Conservation (phyloP, 1,284 basidiomycete genomes). For the Xerocomus alliaceus region DNA sequence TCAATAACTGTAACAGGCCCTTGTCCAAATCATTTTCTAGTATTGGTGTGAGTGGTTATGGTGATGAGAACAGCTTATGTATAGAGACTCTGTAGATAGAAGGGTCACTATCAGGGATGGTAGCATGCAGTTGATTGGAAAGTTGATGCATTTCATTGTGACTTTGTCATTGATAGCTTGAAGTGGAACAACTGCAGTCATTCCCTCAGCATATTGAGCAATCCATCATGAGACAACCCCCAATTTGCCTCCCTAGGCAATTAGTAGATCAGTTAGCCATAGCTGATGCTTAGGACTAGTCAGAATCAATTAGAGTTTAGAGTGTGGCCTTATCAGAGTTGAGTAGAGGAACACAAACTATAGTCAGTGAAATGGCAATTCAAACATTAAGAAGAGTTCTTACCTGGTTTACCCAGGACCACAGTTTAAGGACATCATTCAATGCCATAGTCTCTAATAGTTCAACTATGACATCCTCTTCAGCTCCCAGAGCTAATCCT, state of each 20-base stretch:
- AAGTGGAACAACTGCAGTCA: neutral
- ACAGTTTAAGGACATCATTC: constrained; percentile 74
- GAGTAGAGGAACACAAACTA: neutral
- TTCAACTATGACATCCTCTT: constrained; percentile 70
- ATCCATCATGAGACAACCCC: neutral
- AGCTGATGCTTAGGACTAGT: no score
- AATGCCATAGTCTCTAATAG: constrained; percentile 65
- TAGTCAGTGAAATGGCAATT: constrained; percentile 11
- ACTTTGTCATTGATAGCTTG: neutral
- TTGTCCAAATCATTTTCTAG: no score
- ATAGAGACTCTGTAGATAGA: neutral
- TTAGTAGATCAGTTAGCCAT: no score
- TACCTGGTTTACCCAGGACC: constrained; percentile 93
- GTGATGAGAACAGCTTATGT: neutral
- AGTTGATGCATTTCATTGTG: no score
- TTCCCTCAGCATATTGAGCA: neutral
- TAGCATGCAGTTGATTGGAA: no score
- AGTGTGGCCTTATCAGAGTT: constrained; percentile 60
- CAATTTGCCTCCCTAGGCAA: neutral
- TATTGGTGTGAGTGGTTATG: neutral
- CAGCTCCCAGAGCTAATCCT: constrained; percentile 62
- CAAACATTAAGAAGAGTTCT: constrained; percentile 15
- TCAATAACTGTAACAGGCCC: no score
- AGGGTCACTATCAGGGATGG: neutral
- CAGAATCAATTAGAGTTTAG: no score